Base-by-base conservation (phyloP, 2,329 filamentous ascomycete species). In the Monosporascus sp. region DNA sequence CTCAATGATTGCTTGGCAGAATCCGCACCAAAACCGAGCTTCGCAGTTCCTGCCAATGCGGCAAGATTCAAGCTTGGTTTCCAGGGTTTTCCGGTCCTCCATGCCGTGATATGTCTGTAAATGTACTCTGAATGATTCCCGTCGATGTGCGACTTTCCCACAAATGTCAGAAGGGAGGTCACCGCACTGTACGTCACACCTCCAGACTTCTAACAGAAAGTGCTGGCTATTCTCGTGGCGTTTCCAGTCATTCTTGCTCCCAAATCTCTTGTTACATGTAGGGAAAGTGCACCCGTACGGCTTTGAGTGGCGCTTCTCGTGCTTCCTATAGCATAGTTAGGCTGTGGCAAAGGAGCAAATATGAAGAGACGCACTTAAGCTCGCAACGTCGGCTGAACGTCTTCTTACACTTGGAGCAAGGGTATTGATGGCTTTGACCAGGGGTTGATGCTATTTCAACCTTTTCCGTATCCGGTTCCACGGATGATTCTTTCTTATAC, bases 231-330 rank as follows among this genome's bases (percentile, higher is more conserved):
- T 87, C 65, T 97, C 93, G 64, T 97, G 92, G 1, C 92, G 84
- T 67, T 95, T 96, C 92, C 84, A 97, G 69, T 97, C 92, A 55
- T 91, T 92, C 66, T 96, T 96, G 69, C 88, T 92, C n/a, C 92
- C 92, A 60, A 96, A 96, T 0, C 67, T 76, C 64, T 90, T 91
- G 48, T 72, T 69, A 64, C 92, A 96, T 31, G 73, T 70, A 8
- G 76, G 70, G 58, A 85, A 88, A 0, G 91, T 96, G 69, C 92
- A 97, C 14, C 85, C 85, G 58, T 93, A 96, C 0, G 91, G 92
- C 59, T 84, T 85, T 7, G 82, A 78, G 67, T 97, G 92, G 1
- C 91, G 84, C 66, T 91, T 93, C 68, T 82, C 76, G 67, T 96
- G 92, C 68, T 97, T 97, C 59, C 89, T 93, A 54, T 27, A 11